phyloP scores from a whole-genome alignment of 164 flowering plant genomes.

The Hamamelis virginiana region DNA sequence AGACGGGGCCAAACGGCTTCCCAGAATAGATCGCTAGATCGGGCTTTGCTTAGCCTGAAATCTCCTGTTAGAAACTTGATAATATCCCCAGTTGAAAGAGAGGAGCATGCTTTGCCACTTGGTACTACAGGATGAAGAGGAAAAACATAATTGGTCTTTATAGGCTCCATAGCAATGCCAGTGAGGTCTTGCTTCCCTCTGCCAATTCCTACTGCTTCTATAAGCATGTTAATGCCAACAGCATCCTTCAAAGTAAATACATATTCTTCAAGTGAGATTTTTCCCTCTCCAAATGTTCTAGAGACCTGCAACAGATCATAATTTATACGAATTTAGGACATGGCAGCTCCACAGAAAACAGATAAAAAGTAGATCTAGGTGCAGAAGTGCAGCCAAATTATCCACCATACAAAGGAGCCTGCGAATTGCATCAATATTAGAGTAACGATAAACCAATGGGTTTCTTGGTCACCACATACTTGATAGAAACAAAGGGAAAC shows the following conservation, averaged over 20 bases:
- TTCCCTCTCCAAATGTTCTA: constrained; percentile 20
- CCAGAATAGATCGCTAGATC: constrained; percentile 38
- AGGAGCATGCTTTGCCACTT: constrained; percentile 30
- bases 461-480: too few relatives aligned
- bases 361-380: not conserved
- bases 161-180: constrained; percentile 11
- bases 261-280: constrained; percentile 28
- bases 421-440: too few relatives aligned
- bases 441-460: too few relatives aligned
- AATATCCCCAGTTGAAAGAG: constrained; percentile 25
- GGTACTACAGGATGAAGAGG: constrained; percentile 21
- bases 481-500: too few relatives aligned
- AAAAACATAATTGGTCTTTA: constrained; percentile 11
- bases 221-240: constrained; percentile 21
- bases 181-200: constrained; percentile 37
- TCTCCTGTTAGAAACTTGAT: constrained; percentile 25
- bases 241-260: constrained; percentile 22
- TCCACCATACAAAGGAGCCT: not conserved
- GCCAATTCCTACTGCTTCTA: constrained; percentile 32
- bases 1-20: constrained; percentile 47
- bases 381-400: not conserved
- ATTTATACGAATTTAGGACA: not conserved
- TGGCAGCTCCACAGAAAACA: not conserved
- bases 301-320: constrained; percentile 19
- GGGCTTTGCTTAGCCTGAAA: constrained; percentile 32